Base-by-base conservation (phyloP, 345 rosid species). In the Hibiscus syriacus region DNA sequence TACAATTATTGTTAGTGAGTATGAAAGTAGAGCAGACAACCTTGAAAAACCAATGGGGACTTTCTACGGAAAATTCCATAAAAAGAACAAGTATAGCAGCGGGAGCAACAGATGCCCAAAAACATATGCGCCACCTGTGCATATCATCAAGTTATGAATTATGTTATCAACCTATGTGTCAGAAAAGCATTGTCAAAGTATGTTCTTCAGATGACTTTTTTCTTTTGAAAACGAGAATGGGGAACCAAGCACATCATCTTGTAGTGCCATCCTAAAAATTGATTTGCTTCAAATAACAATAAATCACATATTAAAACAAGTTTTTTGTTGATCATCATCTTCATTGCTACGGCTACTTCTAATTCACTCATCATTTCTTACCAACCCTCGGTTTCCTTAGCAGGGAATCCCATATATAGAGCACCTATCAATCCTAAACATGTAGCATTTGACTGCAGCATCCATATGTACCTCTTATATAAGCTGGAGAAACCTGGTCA, bases 41-140 rank as follows among this genome's bases (percentile, higher is more conserved):
- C 96, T 90, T 93, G 71, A 87, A 85, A 81, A 88, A 97, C 98
- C 98, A 93, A 67, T 88, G 92, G 76, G 98, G 98, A 79, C 97
- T 87, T 80, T 93, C 97, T 41, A 82, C 96, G 59, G 89, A 88
- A 74, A 90, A 81, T 80, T 87, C 82, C 86, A 93, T 85, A 39
- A 82, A 70, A 36, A 90, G 32, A 59, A 85, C 88, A 63, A 93
- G 96, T 55, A 84, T 41, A 52, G 82, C 86, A 53, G 97, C 96
- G 70, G 97, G 98, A 80, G 85, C 62, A 46, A 66, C 71, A 62
- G 97, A 85, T 66, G 80, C 81, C 90, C 86, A 86, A 77, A 92
- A 92, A 74, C 97, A 90, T 68, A 87, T 77, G 30, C 96, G 90
- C 98, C 98, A 93, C 98, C 98, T 93, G 81, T 56, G 23, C 8